These are phyloP conservation scores for Apophysomyces sp. DNA, from an alignment of 371 early-diverging fungal species.

Conservation along the genomic window DNA sequence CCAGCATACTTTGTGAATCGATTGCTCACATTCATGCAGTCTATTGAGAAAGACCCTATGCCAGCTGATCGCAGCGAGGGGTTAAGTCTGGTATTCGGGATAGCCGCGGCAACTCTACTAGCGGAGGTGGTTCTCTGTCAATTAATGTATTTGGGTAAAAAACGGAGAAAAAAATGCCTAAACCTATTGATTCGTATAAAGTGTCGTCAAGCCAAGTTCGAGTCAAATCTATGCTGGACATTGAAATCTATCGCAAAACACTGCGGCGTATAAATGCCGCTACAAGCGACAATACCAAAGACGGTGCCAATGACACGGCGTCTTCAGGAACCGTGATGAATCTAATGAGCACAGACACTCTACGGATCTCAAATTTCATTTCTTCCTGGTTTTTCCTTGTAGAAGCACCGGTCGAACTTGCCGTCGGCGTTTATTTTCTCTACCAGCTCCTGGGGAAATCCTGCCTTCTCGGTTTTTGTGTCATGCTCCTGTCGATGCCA, in stretches of 20 bases:
- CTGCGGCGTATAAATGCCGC: conserved; percentile 37
- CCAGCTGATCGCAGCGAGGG: conserved; percentile 11
- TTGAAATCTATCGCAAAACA: conserved; percentile 42
- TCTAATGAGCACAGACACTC: conserved; percentile 75
- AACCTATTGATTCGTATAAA: neutral
- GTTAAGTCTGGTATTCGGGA: conserved; percentile 27
- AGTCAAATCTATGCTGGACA: conserved; percentile 28
- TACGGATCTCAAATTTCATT: conserved; percentile 53
- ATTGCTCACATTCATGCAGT: conserved; percentile 16
- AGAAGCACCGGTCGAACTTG: conserved; percentile 42
- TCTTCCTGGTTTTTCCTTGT: conserved; percentile 50
- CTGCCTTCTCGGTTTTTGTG: conserved; percentile 48
- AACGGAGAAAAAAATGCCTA: neutral
- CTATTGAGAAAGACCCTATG: conserved; percentile 11
- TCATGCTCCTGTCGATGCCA: conserved; percentile 22
- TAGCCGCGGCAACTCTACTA: conserved; percentile 26
- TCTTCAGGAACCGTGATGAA: conserved; percentile 70
- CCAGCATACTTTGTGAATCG: conserved; percentile 25
- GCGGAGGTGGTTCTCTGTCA: conserved; percentile 30
- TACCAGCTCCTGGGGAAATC: conserved; percentile 55
- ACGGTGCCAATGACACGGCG: conserved; percentile 18
- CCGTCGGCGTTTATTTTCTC: conserved; percentile 46
- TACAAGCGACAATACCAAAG: conserved; percentile 6
- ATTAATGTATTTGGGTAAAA: conserved; percentile 28
- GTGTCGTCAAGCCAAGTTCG: conserved; percentile 30